Conservation (phyloP, 495 filamentous ascomycete genomes). For the Talaromyces thailandensis region DNA sequence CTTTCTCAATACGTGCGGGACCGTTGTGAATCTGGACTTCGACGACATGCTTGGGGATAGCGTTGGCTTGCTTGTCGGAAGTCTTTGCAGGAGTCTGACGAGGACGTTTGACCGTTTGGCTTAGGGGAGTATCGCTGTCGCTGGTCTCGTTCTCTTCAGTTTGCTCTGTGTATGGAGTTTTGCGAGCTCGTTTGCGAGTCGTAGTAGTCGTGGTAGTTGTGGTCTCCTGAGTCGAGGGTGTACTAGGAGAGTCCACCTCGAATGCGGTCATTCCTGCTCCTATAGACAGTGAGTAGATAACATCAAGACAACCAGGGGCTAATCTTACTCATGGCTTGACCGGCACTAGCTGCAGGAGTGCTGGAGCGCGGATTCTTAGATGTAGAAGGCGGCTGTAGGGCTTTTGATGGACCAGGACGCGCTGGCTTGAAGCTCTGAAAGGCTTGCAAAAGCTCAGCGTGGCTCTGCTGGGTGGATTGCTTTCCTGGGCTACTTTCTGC, state of each 20-base stretch:
- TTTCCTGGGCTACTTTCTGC: neutral
- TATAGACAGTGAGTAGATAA: neutral
- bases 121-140: neutral
- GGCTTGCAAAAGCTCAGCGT: constrained; percentile 1
- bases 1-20: neutral
- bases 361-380: neutral
- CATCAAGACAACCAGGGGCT: neutral
- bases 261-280: neutral
- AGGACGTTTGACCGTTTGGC: neutral
- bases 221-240: neutral
- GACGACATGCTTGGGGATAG: neutral
- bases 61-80: neutral
- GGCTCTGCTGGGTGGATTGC: neutral
- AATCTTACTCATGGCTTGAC: neutral
- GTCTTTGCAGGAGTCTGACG: neutral
- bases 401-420: neutral
- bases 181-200: neutral
- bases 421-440: constrained; percentile 1
- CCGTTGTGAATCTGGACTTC: neutral
- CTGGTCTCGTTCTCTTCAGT: neutral
- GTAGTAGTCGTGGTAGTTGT: neutral
- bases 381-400: neutral
- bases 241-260: neutral
- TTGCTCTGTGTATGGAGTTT: neutral
- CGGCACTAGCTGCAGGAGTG: neutral